Evolutionary conservation across 2,329 filamentous ascomycete species (phyloP).

Genomic region (Phymatotrichopsis omnivora): DNA sequence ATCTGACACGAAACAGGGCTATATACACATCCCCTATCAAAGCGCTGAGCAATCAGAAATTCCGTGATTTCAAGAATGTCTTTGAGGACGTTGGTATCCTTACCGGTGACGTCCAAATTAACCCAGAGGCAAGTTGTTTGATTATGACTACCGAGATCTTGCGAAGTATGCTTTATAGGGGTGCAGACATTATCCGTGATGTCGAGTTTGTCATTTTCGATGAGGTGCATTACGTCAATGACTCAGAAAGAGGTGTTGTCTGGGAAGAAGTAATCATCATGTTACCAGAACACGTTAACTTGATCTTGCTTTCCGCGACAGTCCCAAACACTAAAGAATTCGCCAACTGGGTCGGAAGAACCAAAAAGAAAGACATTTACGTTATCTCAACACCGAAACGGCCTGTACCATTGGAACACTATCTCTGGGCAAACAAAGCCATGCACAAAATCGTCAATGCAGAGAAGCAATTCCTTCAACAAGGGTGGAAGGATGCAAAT

Average conservation of each 20-base stretch:
- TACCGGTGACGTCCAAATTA: slow-evolving; percentile 96
- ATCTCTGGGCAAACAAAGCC: slow-evolving; percentile 85
- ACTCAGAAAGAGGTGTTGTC: slow-evolving; percentile 87
- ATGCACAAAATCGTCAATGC: slow-evolving; percentile 92
- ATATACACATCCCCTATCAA: slow-evolving; percentile 99
- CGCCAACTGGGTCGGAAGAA: slow-evolving; percentile 93
- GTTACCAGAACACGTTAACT: slow-evolving; percentile 90
- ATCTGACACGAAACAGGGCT: slow-evolving; percentile 40
- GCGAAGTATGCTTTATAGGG: slow-evolving; percentile 93
- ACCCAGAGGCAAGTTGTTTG: slow-evolving; percentile 90
- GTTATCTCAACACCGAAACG: slow-evolving; percentile 96
- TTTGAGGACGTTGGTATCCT: slow-evolving; percentile 96
- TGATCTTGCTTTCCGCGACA: slow-evolving; percentile 90
- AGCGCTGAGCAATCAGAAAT: slow-evolving; percentile 96
- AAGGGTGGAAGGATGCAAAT: slow-evolving; percentile 91
- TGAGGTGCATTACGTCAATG: slow-evolving; percentile 97
- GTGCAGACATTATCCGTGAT: slow-evolving; percentile 89
- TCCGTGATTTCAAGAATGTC: slow-evolving; percentile 78
- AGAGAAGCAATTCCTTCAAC: slow-evolving; percentile 68
- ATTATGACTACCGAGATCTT: slow-evolving; percentile 99
- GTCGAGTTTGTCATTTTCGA: slow-evolving; percentile 99
- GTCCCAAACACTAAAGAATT: slow-evolving; percentile 98
- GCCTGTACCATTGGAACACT: slow-evolving; percentile 90
- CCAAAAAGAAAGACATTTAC: slow-evolving; percentile 98
- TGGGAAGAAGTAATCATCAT: slow-evolving; percentile 99